These are phyloP conservation scores for Boeremia lycopersici DNA, from an alignment of 2,329 filamentous ascomycete species.

Conservation along the genomic window DNA sequence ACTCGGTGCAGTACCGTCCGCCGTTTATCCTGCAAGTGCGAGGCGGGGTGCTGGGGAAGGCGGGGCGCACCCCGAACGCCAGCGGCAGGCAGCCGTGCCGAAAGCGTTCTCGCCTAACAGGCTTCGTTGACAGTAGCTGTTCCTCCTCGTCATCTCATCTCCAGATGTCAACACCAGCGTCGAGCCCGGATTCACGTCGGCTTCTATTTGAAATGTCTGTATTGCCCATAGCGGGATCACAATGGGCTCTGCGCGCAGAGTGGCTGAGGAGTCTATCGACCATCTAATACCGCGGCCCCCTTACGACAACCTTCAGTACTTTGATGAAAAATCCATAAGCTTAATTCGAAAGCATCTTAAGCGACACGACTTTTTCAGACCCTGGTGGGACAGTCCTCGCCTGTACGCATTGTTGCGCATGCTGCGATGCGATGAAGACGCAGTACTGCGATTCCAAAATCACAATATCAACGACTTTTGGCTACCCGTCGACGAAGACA, in stretches of 20 bases:
- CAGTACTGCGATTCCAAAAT: not conserved
- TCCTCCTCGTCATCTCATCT: not conserved
- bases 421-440: not conserved
- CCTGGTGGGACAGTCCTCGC: not conserved
- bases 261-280: not conserved
- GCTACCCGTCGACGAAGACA: not conserved
- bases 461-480: not conserved
- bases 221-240: not conserved
- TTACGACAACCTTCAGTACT: not conserved
- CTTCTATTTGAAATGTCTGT: not conserved
- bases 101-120: no score
- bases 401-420: constrained; percentile 2
- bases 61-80: no score
- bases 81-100: no score
- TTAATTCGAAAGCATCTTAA: not conserved
- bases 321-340: not conserved
- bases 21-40: no score
- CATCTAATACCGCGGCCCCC: not conserved
- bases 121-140: not conserved
- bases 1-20: no score
- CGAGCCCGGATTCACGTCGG: not conserved
- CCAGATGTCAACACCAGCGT: not conserved
- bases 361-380: not conserved
- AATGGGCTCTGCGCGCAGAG: constrained; percentile 1
- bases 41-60: not conserved